Base-by-base conservation (phyloP, 78 protist genomes). In the Dictyostelium firmibasis region DNA sequence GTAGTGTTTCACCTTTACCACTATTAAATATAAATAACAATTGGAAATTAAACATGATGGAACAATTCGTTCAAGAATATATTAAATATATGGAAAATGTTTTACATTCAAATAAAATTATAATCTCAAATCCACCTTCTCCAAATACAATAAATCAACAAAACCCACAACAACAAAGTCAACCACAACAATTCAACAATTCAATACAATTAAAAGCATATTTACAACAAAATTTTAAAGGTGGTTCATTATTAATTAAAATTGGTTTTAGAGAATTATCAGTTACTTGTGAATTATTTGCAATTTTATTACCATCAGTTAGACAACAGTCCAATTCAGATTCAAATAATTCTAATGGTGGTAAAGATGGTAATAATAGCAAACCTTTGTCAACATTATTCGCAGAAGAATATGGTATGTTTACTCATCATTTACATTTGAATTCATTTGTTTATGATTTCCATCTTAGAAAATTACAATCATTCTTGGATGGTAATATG, bases 401-500 rank as follows among this genome's bases (percentile, higher is more conserved):
- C 74, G 94, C 94, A 3, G 94, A 89, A n/a, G 94, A 89, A 35
- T 89, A 89, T 81, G 94, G 94, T 33, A 64, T 50, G 38, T 89
- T 89, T 50, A 89, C 94, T 20, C 94, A 89, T 50, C 88, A 89
- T 50, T 60, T 89, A 31, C 94, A 89, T 81, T 75, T 89, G 23
- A 89, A 89, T 50, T 89, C 94, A 31, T 89, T 89, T 81, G 94
- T 89, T 6, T 89, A 89, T 27, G 94, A 89, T 50, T 89, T 89
- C 87, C 94, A 89, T 35, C 38, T 89, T 2, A 69, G 94, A 31
- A 85, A 89, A 70, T 35, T 89, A 36, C 79, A 69, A 44, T 43
- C 70, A 43, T 89, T 89, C 29, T 44, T 89, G 5, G 62, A 89
- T 27, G 85, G 85, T 50, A 4, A 23, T 62, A 70, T 70, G 27